Evolutionary conservation across 140 eudicot species (phyloP), one percentile per base, ranked within the genome.

Genomic region (Ambrosia hybrid): DNA sequence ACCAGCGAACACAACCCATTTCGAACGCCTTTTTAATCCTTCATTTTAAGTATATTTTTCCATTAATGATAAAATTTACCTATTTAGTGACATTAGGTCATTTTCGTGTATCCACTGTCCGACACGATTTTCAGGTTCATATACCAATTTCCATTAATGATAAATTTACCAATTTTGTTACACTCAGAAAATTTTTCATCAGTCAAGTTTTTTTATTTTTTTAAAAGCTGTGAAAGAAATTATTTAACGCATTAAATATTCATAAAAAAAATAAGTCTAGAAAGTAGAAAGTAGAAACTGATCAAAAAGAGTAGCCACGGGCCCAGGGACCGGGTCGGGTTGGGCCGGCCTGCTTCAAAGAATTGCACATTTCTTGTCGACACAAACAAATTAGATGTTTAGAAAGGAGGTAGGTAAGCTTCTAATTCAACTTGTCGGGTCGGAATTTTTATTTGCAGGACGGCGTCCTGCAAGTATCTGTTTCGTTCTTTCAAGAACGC

Each of bases 401-500:
- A 13, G 10, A 36, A 36, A 36, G 12, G 17, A 61, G 48, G 26
- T 48, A 14, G 3, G 5, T 4, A 63, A 63, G 13, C 51, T n/a
- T 37, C 39, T 14, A 14, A 14, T 15, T 37, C 34, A n/a, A 39
- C 68, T 36, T 38, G 68, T 38, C 49, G 11, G 80, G 46, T 57
- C 39, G 11, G 82, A 67, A 51, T 71, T 65, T 15, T 66, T 68
- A 59, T 39, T 59, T 13, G 43, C 49, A 6, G 79, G 75, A 51
- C 57, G 81, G 21, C 66, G 76, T 57, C 37, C 59, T 48, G 85
- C 84, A 17, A 88, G 87, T 5, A 88, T 65, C 56, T 77, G 86
- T 67, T 91, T 91, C 36, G 97, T 78, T 60, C 66, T 86, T 77
- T 91, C 96, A 51, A 88, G 93, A 61, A 88, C 93, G 51, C 96